Evolutionary conservation across 2,329 filamentous ascomycete species (phyloP).

Genomic region (Sclerotinia borealis): DNA sequence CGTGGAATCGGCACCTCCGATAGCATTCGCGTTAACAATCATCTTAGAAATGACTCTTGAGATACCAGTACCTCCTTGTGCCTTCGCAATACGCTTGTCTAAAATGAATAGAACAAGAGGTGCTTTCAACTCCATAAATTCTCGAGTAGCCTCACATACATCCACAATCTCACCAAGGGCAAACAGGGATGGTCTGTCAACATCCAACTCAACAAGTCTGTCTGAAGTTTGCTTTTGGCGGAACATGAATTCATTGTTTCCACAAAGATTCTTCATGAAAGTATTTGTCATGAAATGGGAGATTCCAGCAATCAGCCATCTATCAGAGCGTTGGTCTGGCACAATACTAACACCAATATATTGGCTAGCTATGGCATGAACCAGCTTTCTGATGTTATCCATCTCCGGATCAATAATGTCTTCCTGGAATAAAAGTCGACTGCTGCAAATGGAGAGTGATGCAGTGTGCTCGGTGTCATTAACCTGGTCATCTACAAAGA

Average conservation of each 20-base stretch:
- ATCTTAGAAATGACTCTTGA: conserved; percentile 80
- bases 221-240: conserved; percentile 82
- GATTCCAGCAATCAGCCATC: conserved; percentile 84
- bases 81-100: conserved; percentile 84
- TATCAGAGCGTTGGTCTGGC: conserved; percentile 71
- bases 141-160: conserved; percentile 76
- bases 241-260: conserved; percentile 91
- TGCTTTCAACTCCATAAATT: conserved; percentile 88
- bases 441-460: conserved; percentile 83
- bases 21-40: conserved; percentile 79
- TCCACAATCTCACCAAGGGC: conserved; percentile 73
- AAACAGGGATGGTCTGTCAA: conserved; percentile 74
- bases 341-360: conserved; percentile 94
- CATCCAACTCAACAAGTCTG: conserved; percentile 72
- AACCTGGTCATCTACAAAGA: conserved; percentile 86
- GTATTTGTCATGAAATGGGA: conserved; percentile 93
- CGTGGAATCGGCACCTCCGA: conserved; percentile 64
- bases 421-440: conserved; percentile 74
- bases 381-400: conserved; percentile 70
- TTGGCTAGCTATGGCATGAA: conserved; percentile 81
- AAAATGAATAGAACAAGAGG: conserved; percentile 89
- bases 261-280: conserved; percentile 84
- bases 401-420: conserved; percentile 82
- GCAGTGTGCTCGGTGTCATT: conserved; percentile 71
- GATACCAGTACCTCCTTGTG: conserved; percentile 72